These are phyloP conservation scores for Nemania sp. DNA, from an alignment of 2,329 filamentous ascomycete genomes.

Conservation along the genomic window DNA sequence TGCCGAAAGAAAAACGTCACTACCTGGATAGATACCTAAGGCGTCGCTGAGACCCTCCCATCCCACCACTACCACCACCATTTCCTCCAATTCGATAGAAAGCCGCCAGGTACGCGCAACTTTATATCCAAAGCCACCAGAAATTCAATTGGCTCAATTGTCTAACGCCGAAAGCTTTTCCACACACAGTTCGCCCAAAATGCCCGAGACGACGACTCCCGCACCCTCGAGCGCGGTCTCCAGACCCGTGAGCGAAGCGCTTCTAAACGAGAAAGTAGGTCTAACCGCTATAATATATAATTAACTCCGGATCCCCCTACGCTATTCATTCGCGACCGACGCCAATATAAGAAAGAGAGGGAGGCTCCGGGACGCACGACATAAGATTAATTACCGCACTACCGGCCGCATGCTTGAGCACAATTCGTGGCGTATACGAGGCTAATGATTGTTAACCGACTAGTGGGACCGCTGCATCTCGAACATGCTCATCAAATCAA, in stretches of 20 bases:
- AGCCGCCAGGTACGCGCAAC: slow-evolving; percentile 34
- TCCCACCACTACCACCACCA: slow-evolving; percentile 35
- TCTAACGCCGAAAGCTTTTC: slow-evolving; percentile 30
- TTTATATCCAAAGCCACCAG: slow-evolving; percentile 16
- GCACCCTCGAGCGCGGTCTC: slow-evolving; percentile 73
- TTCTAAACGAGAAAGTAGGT: slow-evolving; percentile 97
- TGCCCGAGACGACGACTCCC: slow-evolving; percentile 67
- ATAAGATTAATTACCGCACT: slow-evolving; percentile 38
- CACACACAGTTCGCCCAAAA: slow-evolving; percentile 50
- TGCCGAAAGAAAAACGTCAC: slow-evolving; percentile 35
- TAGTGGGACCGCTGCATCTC: slow-evolving; percentile 99
- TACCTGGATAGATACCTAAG: background rate
- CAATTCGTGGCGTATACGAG: slow-evolving; percentile 4
- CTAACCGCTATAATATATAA: slow-evolving; percentile 35
- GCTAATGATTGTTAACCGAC: slow-evolving; percentile 28
- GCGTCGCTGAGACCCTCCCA: slow-evolving; percentile 26
- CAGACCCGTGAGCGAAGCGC: slow-evolving; percentile 94
- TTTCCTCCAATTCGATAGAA: background rate
- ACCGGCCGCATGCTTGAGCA: background rate
- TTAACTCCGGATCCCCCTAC: background rate
- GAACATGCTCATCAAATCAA: slow-evolving; percentile 95
- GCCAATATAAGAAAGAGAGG: slow-evolving; percentile 17
- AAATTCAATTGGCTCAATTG: slow-evolving; percentile 36
- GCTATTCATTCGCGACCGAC: slow-evolving; percentile 34
- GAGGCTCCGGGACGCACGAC: background rate